Evolutionary conservation across 805 yeast species (phyloP).

Genomic region (Nakazawaea molendinolei): DNA sequence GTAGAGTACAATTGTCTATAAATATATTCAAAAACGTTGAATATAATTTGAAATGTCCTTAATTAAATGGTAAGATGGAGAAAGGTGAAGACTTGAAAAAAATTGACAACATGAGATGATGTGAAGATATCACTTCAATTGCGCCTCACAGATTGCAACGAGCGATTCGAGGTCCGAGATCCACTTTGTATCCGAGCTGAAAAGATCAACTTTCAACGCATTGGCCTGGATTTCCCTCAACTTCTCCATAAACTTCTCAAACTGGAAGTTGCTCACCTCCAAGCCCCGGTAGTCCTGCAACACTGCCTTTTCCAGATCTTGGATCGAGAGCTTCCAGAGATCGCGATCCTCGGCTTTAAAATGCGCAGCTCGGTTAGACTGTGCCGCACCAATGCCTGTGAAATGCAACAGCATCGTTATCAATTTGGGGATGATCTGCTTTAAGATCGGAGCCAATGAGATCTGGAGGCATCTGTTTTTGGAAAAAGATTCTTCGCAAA

Average conservation of each 20-base stretch:
- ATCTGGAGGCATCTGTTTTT: conserved; percentile 9
- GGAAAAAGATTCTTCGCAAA: conserved; percentile 6
- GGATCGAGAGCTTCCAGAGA: conserved; percentile 1
- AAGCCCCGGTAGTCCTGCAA: neutral
- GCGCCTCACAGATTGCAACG: neutral
- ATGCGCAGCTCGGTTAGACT: neutral
- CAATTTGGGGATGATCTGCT: neutral
- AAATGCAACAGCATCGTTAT: neutral
- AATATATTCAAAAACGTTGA: too few relatives aligned
- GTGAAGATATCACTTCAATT: too few relatives aligned
- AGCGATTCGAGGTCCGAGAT: neutral
- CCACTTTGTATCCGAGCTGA: conserved; percentile 1
- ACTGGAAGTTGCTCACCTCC: neutral
- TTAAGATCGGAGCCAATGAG: conserved; percentile 1
- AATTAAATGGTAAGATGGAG: too few relatives aligned
- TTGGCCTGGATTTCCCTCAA: neutral
- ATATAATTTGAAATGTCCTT: too few relatives aligned
- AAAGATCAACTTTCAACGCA: conserved; percentile 4
- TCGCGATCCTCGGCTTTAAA: neutral
- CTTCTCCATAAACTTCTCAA: neutral
- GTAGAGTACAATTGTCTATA: too few relatives aligned
- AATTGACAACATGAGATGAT: too few relatives aligned
- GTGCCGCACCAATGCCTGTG: neutral
- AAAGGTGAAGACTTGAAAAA: too few relatives aligned
- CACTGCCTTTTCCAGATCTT: conserved; percentile 1